phyloP scores from a whole-genome alignment of 23 red algal genomes.

The Chondrus crispus region DNA sequence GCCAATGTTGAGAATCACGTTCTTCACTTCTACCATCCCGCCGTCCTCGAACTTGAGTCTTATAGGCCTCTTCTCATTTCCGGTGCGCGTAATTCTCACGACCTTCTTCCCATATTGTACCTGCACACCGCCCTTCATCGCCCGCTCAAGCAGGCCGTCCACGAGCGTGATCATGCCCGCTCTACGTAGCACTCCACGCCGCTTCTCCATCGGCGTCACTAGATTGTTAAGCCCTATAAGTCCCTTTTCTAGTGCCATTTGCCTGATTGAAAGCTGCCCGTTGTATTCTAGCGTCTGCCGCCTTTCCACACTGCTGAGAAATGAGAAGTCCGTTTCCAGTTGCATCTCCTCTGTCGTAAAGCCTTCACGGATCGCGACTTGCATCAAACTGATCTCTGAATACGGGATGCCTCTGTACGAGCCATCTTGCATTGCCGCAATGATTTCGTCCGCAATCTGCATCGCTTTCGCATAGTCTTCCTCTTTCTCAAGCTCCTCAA shows the following conservation, averaged over 20 bases:
- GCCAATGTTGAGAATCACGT: conserved; percentile 51
- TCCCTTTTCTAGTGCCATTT: not conserved
- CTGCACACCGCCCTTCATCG: not conserved
- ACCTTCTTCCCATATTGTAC: not conserved
- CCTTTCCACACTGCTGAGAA: no score
- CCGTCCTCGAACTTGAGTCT: not conserved
- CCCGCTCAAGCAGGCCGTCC: not conserved
- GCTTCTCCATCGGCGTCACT: conserved; percentile 9
- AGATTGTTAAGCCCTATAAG: not conserved
- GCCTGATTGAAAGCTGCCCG: not conserved
- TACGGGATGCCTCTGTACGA: conserved; percentile 34
- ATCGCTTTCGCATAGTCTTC: conserved; percentile 29
- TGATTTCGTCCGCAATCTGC: conserved; percentile 37
- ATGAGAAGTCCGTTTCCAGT: not conserved
- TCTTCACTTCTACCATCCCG: not conserved
- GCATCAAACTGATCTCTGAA: conserved; percentile 3
- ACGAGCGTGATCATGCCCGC: conserved; percentile 45
- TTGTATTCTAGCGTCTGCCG: no score
- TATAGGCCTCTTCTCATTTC: not conserved
- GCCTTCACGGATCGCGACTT: conserved; percentile 39
- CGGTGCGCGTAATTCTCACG: conserved; percentile 7
- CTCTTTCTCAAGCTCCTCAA: not conserved
- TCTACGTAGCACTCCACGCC: not conserved
- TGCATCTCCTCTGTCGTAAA: conserved; percentile 45
- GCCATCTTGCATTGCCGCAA: not conserved